phyloP scores from a whole-genome alignment of 2,329 filamentous ascomycete genomes.

The Paraphaeosphaeria sporulosa region DNA sequence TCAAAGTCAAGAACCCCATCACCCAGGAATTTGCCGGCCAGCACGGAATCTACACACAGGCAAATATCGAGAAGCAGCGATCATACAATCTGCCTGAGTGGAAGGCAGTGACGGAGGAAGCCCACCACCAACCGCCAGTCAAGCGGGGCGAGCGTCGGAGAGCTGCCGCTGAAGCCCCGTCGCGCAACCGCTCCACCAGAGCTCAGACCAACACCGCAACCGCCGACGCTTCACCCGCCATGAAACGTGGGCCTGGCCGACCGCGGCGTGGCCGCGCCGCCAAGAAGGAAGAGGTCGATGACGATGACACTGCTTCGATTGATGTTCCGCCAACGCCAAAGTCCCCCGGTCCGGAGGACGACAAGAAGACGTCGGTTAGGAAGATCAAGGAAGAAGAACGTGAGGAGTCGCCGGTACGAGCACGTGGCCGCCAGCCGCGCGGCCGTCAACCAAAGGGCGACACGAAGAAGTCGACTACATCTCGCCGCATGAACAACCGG shows the following conservation, averaged over 20 bases:
- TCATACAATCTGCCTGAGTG: constrained; percentile 97
- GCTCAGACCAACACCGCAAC: constrained; percentile 40
- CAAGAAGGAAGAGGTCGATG: constrained; percentile 38
- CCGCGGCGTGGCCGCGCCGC: constrained; percentile 45
- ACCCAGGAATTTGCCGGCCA: constrained; percentile 98
- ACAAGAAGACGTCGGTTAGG: constrained; percentile 41
- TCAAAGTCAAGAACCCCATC: constrained; percentile 95
- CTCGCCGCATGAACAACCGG: constrained; percentile 84
- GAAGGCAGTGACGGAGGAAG: constrained; percentile 91
- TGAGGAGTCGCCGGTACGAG: constrained; percentile 61
- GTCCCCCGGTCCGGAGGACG: constrained; percentile 53
- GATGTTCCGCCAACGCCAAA: constrained; percentile 52
- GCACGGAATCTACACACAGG: constrained; percentile 93
- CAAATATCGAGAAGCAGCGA: constrained; percentile 94
- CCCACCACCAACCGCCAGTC: constrained; percentile 93
- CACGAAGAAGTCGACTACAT: constrained; percentile 74
- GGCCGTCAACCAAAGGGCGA: constrained; percentile 29
- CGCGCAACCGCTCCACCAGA: constrained; percentile 44
- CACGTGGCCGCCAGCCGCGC: constrained; percentile 60
- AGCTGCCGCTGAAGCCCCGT: constrained; percentile 40
- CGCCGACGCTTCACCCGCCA: constrained; percentile 43
- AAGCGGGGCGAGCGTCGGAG: constrained; percentile 82
- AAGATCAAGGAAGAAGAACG: constrained; percentile 47
- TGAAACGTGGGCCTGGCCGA: constrained; percentile 60
- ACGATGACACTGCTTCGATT: constrained; percentile 41